A percentile compares a stretch with the other conserved stretches of the same genome.
Conservation (phyloP, 306 rosid species). For the Inga oerstediana region DNA sequence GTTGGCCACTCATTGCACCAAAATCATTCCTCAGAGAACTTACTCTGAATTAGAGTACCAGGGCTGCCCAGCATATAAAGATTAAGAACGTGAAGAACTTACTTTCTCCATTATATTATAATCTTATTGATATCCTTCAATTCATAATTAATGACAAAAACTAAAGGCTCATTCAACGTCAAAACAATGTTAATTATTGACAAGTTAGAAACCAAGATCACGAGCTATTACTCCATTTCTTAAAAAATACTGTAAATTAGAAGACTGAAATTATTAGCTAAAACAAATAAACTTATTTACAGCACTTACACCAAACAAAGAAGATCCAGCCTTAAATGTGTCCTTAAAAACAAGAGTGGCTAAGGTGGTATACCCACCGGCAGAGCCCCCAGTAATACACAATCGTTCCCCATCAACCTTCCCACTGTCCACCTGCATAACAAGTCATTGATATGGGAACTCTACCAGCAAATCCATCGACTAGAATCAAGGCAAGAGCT, state of each 20-base stretch:
- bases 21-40: background rate
- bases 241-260: background rate
- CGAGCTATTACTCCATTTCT: too few species aligned
- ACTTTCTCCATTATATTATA: too few species aligned
- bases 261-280: background rate
- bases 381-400: conserved; percentile 92
- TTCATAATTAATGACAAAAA: too few species aligned
- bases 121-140: background rate
- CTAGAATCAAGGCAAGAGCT: conserved; percentile 10
- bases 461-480: conserved; percentile 17
- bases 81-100: background rate
- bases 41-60: background rate
- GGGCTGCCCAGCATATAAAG: background rate
- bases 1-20: background rate
- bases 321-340: conserved; percentile 87
- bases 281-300: background rate
- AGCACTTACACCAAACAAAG: conserved; percentile 86
- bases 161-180: too few species aligned
- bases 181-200: too few species aligned
- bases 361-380: conserved; percentile 98
- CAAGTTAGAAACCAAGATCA: too few species aligned
- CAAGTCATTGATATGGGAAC: conserved; percentile 1
- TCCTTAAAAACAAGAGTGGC: conserved; percentile 87
- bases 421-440: conserved; percentile 72
- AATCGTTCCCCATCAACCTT: conserved; percentile 78